These are phyloP conservation scores for Solanum dulcamara DNA, from an alignment of 257 asterid species.

Conservation along the genomic window DNA sequence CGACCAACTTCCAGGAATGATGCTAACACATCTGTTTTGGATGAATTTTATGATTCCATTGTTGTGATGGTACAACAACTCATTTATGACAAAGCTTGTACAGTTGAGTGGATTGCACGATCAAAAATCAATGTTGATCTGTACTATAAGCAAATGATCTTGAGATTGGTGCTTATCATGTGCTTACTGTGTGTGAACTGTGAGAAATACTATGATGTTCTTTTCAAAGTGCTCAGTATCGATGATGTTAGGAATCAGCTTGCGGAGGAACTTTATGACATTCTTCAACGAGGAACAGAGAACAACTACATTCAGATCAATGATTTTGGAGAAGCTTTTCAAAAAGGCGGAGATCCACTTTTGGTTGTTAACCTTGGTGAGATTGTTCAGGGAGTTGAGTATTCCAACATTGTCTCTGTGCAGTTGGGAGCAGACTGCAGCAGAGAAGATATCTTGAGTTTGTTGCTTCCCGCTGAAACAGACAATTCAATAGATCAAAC, in stretches of 20 bases:
- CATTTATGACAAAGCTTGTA: not conserved
- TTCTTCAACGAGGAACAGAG: constrained; percentile 4
- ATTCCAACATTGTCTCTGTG: constrained; percentile 22
- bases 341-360: constrained; percentile 32
- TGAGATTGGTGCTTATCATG: constrained; percentile 32
- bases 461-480: constrained; percentile 4
- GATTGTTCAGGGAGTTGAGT: not conserved
- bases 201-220: not conserved
- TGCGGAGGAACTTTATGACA: constrained; percentile 19
- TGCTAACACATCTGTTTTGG: not conserved
- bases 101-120: constrained; percentile 23
- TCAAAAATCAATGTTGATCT: constrained; percentile 1
- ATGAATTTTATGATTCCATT: constrained; percentile 2
- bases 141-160: constrained; percentile 25
- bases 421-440: constrained; percentile 7
- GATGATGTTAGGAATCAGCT: constrained; percentile 5
- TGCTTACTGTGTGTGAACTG: constrained; percentile 35
- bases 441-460: constrained; percentile 16
- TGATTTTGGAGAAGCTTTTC: constrained; percentile 33
- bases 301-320: not conserved
- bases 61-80: constrained; percentile 5
- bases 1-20: not conserved
- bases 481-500: not conserved
- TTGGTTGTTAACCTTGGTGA: constrained; percentile 17
- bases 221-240: not conserved